A percentile compares a stretch with the other conserved stretches of the same genome.
Conservation (phyloP, 768 basidiomycete genomes). For the Hortiboletus campestris region DNA sequence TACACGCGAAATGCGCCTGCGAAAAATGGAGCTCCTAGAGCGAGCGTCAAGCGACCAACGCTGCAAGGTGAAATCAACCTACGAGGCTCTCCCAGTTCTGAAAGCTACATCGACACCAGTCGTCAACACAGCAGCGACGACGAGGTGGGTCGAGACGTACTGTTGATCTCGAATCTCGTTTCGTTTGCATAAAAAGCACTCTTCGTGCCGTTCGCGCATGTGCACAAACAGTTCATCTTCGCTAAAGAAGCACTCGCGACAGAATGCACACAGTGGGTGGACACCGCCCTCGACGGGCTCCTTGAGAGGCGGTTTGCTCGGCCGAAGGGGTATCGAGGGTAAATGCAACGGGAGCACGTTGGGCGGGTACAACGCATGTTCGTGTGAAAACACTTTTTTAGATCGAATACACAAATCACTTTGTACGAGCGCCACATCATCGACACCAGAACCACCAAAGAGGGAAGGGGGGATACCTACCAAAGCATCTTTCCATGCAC, state of each 20-base stretch:
- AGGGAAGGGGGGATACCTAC: slow-evolving; percentile 35
- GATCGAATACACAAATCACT: slow-evolving; percentile 85
- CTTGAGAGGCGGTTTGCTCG: slow-evolving; percentile 40
- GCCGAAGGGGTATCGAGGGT: slow-evolving; percentile 58
- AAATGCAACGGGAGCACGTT: slow-evolving; percentile 68
- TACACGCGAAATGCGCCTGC: slow-evolving; percentile 75
- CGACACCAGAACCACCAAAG: not conserved
- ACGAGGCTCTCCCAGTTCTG: slow-evolving; percentile 76
- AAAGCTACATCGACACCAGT: slow-evolving; percentile 48
- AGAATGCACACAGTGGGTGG: slow-evolving; percentile 85
- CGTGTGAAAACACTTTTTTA: slow-evolving; percentile 96
- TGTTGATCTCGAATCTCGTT: slow-evolving; percentile 80
- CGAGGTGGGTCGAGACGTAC: slow-evolving; percentile 47
- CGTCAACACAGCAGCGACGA: not conserved
- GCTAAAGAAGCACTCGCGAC: slow-evolving; percentile 90
- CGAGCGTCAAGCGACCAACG: slow-evolving; percentile 1
- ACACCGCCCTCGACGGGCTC: slow-evolving; percentile 68
- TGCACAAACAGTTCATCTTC: slow-evolving; percentile 92
- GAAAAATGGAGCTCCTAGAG: slow-evolving; percentile 73
- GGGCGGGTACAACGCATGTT: slow-evolving; percentile 80
- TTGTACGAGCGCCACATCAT: not conserved
- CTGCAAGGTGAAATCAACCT: slow-evolving; percentile 25
- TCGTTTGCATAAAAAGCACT: slow-evolving; percentile 92
- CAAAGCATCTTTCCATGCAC: slow-evolving; percentile 80
- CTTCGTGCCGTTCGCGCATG: slow-evolving; percentile 92